phyloP scores from a whole-genome alignment of 176 grass and related monocot genomes.

The Eleusine coracana region DNA sequence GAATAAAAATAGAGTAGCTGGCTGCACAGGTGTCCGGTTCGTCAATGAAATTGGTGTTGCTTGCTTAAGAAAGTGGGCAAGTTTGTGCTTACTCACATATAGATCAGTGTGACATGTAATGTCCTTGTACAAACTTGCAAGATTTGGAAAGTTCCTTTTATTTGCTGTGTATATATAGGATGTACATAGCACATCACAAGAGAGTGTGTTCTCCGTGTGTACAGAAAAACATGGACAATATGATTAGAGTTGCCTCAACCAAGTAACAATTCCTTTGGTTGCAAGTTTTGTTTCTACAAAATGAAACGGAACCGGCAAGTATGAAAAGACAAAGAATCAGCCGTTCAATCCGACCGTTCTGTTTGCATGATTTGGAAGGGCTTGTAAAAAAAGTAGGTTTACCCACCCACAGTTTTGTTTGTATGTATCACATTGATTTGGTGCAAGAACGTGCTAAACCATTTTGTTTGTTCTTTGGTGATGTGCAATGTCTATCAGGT shows the following conservation, averaged over 20 bases:
- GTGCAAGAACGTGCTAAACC: background rate
- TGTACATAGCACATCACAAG: background rate
- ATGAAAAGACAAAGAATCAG: too few relatives aligned
- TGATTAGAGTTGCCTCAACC: background rate
- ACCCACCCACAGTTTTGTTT: too few relatives aligned
- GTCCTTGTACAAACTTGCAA: background rate
- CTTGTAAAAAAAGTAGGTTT: background rate
- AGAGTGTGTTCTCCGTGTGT: background rate
- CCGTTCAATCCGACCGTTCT: too few relatives aligned
- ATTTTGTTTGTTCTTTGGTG: background rate
- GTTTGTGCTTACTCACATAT: too few relatives aligned
- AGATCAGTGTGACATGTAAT: too few relatives aligned
- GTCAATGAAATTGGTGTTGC: too few relatives aligned
- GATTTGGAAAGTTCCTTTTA: background rate
- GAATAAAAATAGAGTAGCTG: background rate
- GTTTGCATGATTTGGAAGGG: too few relatives aligned
- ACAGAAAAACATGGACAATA: background rate
- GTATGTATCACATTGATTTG: background rate
- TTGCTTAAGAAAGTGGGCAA: too few relatives aligned
- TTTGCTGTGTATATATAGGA: background rate
- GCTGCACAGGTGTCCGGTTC: too few relatives aligned
- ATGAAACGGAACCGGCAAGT: too few relatives aligned
- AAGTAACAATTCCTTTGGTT: background rate
- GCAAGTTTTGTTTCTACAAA: too few relatives aligned
- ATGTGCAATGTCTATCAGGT: background rate